Conservation (phyloP, 139 green algal species). For the Coelastrella sp. region DNA sequence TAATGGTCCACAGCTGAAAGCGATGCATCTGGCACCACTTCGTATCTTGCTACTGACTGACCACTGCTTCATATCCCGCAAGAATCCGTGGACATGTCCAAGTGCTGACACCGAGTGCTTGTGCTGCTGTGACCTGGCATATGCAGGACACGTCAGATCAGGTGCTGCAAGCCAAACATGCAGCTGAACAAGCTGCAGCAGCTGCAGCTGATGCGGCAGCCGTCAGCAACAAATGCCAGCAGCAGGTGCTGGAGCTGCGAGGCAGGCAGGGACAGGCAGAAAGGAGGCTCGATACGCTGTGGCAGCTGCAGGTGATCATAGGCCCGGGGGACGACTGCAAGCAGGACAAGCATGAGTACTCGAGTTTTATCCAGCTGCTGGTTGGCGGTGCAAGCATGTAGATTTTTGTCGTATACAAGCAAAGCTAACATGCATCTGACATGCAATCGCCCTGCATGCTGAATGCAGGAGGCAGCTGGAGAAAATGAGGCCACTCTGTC, state of each 20-base stretch:
- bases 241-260: constrained; percentile 35
- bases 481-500: background rate
- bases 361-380: too few relatives aligned
- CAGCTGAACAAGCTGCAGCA: background rate
- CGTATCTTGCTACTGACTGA: too few relatives aligned
- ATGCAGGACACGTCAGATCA: background rate
- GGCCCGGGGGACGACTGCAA: background rate
- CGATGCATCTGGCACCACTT: too few relatives aligned
- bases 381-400: too few relatives aligned
- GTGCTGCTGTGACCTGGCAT: too few relatives aligned
- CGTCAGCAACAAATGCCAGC: background rate
- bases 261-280: constrained; percentile 41
- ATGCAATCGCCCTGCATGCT: too few relatives aligned
- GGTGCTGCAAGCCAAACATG: constrained; percentile 4
- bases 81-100: background rate
- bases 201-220: constrained; percentile 5
- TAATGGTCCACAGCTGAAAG: too few relatives aligned
- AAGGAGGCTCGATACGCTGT: constrained; percentile 39
- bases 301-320: constrained; percentile 35
- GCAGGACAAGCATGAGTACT: background rate
- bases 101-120: too few relatives aligned
- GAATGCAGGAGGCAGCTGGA: constrained; percentile 7
- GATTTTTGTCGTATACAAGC: too few relatives aligned
- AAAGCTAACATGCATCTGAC: too few relatives aligned
- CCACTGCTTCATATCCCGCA: too few relatives aligned